Evolutionary conservation across 345 rosid species (phyloP).

Genomic region (Camelina hispida): DNA sequence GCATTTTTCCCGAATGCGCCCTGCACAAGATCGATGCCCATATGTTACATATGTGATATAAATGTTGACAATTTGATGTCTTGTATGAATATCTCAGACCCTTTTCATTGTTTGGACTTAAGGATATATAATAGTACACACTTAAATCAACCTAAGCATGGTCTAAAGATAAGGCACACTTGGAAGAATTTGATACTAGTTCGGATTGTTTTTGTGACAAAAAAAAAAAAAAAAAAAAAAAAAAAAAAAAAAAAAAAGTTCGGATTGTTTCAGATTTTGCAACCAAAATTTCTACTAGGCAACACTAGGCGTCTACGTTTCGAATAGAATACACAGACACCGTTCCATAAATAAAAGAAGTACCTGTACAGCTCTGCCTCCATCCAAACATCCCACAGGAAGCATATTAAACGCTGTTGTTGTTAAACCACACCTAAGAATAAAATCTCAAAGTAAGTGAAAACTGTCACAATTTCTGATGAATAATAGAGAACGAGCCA

Average conservation of each 20-base stretch:
- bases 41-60: background rate
- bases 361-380: slow-evolving; percentile 98
- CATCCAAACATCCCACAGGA: slow-evolving; percentile 95
- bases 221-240: too few relatives aligned
- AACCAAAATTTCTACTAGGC: background rate
- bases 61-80: background rate
- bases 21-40: slow-evolving; percentile 45
- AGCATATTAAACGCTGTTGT: slow-evolving; percentile 94
- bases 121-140: background rate
- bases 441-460: slow-evolving; percentile 36
- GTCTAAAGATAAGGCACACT: slow-evolving; percentile 13
- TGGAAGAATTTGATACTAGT: background rate
- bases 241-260: too few relatives aligned
- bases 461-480: background rate
- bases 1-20: slow-evolving; percentile 88
- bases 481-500: slow-evolving; percentile 20
- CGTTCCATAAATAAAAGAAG: background rate
- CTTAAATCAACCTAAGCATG: background rate
- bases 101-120: background rate
- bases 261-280: background rate
- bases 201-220: background rate
- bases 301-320: background rate
- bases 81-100: background rate
- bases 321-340: background rate
- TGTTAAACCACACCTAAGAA: slow-evolving; percentile 92